phyloP scores from a whole-genome alignment of 202 grass and related monocot species.

The Zizania palustris region DNA sequence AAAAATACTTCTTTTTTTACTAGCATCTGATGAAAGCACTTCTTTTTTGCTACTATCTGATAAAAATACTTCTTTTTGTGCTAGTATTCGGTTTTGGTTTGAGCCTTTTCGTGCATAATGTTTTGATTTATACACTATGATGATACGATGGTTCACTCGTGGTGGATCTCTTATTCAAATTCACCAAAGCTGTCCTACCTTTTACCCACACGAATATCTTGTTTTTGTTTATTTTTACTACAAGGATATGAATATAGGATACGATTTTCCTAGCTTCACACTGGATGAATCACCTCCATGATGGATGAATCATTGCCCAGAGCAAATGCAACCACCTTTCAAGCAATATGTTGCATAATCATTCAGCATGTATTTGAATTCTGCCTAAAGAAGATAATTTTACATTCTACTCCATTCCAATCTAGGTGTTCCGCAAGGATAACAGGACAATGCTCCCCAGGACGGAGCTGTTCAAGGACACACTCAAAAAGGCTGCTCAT shows the following conservation, averaged over 20 bases:
- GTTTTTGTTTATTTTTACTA: too few relatives aligned
- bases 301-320: too few relatives aligned
- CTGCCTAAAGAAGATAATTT: background rate
- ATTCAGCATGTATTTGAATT: too few relatives aligned
- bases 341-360: too few relatives aligned
- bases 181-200: background rate
- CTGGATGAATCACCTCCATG: background rate
- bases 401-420: background rate
- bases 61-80: too few relatives aligned
- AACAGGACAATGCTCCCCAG: conserved; percentile 78
- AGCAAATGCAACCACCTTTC: background rate
- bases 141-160: background rate
- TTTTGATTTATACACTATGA: too few relatives aligned
- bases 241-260: background rate
- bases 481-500: conserved; percentile 72
- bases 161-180: background rate
- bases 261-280: background rate
- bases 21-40: too few relatives aligned
- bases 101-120: too few relatives aligned
- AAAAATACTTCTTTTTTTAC: too few relatives aligned
- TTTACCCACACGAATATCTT: background rate
- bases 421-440: conserved; percentile 86
- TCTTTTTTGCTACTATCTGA: too few relatives aligned
- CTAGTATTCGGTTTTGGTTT: too few relatives aligned
- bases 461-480: conserved; percentile 93